Percentiles rank a stretch among this genome's conserved stretches.
Evolutionary conservation across 805 yeast species (phyloP).

Genomic region (Blastobotrys mokoenaii): DNA sequence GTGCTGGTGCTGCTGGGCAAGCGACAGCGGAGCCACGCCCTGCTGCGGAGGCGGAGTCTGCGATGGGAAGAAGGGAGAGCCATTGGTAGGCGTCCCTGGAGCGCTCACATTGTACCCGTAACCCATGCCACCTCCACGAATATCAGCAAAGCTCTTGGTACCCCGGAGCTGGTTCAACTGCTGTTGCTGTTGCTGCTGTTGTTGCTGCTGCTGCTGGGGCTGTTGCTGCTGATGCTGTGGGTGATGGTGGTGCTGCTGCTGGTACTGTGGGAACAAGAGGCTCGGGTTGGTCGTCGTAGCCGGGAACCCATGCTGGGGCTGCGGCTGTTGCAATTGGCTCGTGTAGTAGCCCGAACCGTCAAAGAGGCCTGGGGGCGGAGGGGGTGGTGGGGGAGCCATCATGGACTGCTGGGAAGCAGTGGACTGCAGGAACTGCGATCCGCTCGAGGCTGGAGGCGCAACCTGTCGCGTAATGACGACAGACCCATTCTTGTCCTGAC

Average conservation of each 20-base stretch:
- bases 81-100: slow-evolving; percentile 17
- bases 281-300: slow-evolving; percentile 14
- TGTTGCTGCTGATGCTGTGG: slow-evolving; percentile 4
- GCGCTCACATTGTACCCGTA: slow-evolving; percentile 14
- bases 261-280: slow-evolving; percentile 1
- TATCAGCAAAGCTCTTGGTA: slow-evolving; percentile 30
- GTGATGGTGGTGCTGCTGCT: slow-evolving; percentile 6
- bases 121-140: slow-evolving; percentile 18
- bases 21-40: slow-evolving; percentile 4
- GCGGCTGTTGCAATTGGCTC: slow-evolving; percentile 10
- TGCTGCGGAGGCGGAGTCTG: slow-evolving; percentile 18
- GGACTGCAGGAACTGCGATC: background rate
- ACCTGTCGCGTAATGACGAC: slow-evolving; percentile 11
- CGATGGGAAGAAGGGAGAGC: slow-evolving; percentile 20
- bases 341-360: no score
- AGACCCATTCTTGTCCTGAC: slow-evolving; percentile 22
- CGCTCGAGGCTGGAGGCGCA: slow-evolving; percentile 15
- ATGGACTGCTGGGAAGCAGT: slow-evolving; percentile 6
- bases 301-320: slow-evolving; percentile 17
- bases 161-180: slow-evolving; percentile 19
- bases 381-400: slow-evolving; percentile 7
- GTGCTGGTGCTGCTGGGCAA: slow-evolving; percentile 8
- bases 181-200: slow-evolving; percentile 7
- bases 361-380: background rate
- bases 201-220: slow-evolving; percentile 5